phyloP scores from a whole-genome alignment of 2,329 filamentous ascomycete species.

The Sphaerulina populicola region DNA sequence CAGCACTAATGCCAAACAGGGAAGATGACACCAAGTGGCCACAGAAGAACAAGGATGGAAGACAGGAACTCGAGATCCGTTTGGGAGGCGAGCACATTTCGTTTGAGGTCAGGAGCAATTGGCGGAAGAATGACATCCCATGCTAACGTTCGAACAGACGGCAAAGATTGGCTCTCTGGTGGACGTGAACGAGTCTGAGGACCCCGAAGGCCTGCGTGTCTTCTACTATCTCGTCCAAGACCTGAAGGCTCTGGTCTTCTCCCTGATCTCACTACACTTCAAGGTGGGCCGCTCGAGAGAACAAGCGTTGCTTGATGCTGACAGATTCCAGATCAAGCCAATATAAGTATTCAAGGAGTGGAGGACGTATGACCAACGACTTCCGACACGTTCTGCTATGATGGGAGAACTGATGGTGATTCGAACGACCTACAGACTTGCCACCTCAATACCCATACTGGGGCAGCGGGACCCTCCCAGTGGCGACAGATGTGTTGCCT shows the following conservation, averaged over 20 bases:
- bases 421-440: not conserved
- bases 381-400: not conserved
- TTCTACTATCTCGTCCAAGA: slow-evolving; percentile 99
- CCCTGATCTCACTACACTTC: slow-evolving; percentile 91
- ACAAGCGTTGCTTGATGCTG: slow-evolving; percentile 13
- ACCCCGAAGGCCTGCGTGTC: slow-evolving; percentile 89
- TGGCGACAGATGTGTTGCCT: too few species aligned
- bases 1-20: slow-evolving; percentile 40
- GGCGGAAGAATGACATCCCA: not conserved
- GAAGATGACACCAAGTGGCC: slow-evolving; percentile 99
- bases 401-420: not conserved
- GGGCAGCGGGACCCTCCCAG: too few species aligned
- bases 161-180: slow-evolving; percentile 96
- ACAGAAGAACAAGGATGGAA: slow-evolving; percentile 97
- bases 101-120: slow-evolving; percentile 63
- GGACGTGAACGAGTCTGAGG: slow-evolving; percentile 90
- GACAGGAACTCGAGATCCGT: slow-evolving; percentile 91
- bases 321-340: slow-evolving; percentile 28
- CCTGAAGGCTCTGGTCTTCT: slow-evolving; percentile 92
- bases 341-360: slow-evolving; percentile 18
- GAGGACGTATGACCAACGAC: not conserved
- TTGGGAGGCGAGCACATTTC: slow-evolving; percentile 93
- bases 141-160: slow-evolving; percentile 51
- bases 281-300: slow-evolving; percentile 49
- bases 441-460: too few species aligned